These are phyloP conservation scores for Pestalotiopsis sp. DNA, from an alignment of 2,329 filamentous ascomycete species.

Conservation along the genomic window DNA sequence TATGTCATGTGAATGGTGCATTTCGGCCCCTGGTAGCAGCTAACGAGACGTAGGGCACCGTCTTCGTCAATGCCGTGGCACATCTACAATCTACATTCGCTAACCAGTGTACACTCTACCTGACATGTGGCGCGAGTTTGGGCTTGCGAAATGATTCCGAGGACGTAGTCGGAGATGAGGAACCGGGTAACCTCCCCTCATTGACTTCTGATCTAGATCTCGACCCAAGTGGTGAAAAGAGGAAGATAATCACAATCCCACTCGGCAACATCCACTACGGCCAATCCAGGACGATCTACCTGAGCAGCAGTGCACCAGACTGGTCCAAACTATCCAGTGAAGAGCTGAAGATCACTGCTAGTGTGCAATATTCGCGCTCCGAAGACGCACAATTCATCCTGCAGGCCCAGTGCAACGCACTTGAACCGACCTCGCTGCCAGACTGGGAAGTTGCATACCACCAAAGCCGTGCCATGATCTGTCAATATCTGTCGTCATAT, in stretches of 20 bases:
- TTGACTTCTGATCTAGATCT: not conserved
- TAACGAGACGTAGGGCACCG: constrained; percentile 46
- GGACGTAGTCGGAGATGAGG: constrained; percentile 37
- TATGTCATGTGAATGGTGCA: constrained; percentile 22
- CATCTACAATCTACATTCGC: constrained; percentile 63
- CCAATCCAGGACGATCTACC: constrained; percentile 60
- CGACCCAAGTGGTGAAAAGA: not conserved
- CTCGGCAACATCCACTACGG: constrained; percentile 61
- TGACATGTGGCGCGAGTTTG: constrained; percentile 41
- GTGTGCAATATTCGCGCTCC: constrained; percentile 36
- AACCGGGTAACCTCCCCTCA: constrained; percentile 18
- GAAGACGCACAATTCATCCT: constrained; percentile 7
- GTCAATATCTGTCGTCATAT: constrained; percentile 49
- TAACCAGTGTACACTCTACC: constrained; percentile 43
- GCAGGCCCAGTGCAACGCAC: constrained; percentile 18
- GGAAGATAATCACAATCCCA: constrained; percentile 37
- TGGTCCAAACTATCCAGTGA: too few species aligned
- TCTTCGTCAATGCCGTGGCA: constrained; percentile 64
- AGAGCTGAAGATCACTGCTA: constrained; percentile 29
- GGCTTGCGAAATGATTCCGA: constrained; percentile 42
- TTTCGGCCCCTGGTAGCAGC: too few species aligned
- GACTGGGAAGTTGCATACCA: constrained; percentile 50
- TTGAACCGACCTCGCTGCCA: constrained; percentile 27
- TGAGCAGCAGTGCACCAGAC: constrained; percentile 27
- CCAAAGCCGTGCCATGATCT: constrained; percentile 51